Evolutionary conservation across 139 green algal genomes (phyloP).

Genomic region (Chlamydomonas incerta): DNA sequence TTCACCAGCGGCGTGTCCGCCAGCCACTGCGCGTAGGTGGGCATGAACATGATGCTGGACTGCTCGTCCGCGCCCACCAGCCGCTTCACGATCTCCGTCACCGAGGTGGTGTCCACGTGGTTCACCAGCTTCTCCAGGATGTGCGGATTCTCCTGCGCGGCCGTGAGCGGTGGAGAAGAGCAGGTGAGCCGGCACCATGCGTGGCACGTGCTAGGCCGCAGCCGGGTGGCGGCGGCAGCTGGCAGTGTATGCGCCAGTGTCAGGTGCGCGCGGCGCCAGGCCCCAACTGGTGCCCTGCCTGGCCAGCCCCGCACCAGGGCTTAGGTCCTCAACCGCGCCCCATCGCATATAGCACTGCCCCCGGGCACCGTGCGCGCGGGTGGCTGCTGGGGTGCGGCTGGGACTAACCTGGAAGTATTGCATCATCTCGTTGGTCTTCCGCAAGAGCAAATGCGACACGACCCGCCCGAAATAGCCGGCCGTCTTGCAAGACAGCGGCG

Average conservation of each 20-base stretch:
- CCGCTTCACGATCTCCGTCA: constrained; percentile 87
- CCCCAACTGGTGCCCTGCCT: too few relatives aligned
- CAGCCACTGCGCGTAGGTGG: constrained; percentile 76
- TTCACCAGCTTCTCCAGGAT: constrained; percentile 59
- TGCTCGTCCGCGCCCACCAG: constrained; percentile 91
- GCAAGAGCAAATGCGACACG: constrained; percentile 81
- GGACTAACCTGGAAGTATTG: constrained; percentile 73
- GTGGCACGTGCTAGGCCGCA: too few relatives aligned
- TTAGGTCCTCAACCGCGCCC: too few relatives aligned
- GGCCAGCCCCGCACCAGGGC: too few relatives aligned
- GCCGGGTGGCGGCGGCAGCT: too few relatives aligned
- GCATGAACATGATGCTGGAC: constrained; percentile 67
- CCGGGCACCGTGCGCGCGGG: too few relatives aligned
- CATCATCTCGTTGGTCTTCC: constrained; percentile 79
- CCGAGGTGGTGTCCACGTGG: constrained; percentile 85
- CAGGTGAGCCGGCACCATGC: too few relatives aligned
- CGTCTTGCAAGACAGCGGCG: constrained; percentile 79
- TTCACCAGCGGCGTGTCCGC: constrained; percentile 79
- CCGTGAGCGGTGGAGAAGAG: background rate
- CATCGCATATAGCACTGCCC: too few relatives aligned
- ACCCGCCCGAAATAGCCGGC: constrained; percentile 96
- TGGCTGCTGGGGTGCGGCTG: too few relatives aligned
- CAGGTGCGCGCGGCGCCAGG: too few relatives aligned
- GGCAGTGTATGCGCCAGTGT: too few relatives aligned
- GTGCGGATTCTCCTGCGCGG: constrained; percentile 22